A percentile compares a stretch with the other conserved stretches of the same genome.
Conservation (phyloP, 2,329 filamentous ascomycete species). For the Colletotrichum caudatum region DNA sequence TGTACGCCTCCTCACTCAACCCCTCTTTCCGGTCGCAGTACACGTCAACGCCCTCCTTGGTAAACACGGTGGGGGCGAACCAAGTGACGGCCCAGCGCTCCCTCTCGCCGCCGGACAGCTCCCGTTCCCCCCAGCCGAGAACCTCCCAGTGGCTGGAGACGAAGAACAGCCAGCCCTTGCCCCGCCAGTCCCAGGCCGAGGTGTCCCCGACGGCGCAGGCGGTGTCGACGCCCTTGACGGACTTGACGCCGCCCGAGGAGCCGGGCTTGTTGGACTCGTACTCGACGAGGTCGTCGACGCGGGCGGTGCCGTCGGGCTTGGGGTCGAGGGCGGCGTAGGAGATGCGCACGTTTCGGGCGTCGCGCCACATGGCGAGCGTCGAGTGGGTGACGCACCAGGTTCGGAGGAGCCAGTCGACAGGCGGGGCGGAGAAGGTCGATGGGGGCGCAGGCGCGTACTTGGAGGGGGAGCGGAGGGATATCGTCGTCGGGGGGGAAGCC, state of each 20-base stretch:
- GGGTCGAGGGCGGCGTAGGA: constrained; percentile 72
- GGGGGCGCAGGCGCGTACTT: constrained; percentile 56
- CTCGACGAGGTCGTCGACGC: constrained; percentile 79
- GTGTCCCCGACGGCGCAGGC: constrained; percentile 48
- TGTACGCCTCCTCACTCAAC: constrained; percentile 67
- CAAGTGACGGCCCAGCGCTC: constrained; percentile 84
- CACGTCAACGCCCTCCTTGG: constrained; percentile 83
- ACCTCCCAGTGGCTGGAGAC: constrained; percentile 85
- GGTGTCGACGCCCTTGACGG: constrained; percentile 74
- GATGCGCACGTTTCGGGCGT: constrained; percentile 83
- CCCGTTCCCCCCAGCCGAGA: constrained; percentile 76
- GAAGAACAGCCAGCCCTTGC: constrained; percentile 79
- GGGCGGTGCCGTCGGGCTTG: constrained; percentile 53
- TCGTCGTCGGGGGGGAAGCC: constrained; percentile 34
- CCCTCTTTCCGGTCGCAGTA: constrained; percentile 76
- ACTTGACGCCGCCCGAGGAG: constrained; percentile 61
- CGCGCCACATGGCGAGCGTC: constrained; percentile 83
- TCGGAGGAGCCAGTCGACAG: constrained; percentile 70
- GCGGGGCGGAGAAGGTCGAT: constrained; percentile 55
- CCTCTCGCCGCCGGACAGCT: constrained; percentile 52
- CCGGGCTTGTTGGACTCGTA: constrained; percentile 68
- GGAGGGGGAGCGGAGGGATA: constrained; percentile 55
- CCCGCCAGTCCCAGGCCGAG: constrained; percentile 79
- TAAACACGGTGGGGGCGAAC: constrained; percentile 87
- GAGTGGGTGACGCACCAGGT: constrained; percentile 83